Conservation (phyloP, 73 alveolate genomes). For the Blepharisma japonicum region DNA sequence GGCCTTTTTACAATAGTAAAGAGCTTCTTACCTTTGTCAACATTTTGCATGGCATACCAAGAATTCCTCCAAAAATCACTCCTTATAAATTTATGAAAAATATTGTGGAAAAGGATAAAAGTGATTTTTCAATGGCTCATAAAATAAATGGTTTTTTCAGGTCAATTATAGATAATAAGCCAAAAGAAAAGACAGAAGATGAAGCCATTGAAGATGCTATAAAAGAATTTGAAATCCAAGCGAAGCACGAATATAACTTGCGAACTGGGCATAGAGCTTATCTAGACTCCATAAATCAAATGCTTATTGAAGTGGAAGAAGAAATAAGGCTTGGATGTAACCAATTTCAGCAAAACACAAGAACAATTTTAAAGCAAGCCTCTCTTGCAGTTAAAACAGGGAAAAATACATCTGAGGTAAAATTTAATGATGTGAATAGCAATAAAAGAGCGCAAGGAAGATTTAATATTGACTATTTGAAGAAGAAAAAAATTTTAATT, state of each 20-base stretch:
- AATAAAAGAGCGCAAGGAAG: conserved; percentile 29
- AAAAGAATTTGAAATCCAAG: neutral
- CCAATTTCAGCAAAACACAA: conserved; percentile 6
- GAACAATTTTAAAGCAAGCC: neutral
- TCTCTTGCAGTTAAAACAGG: neutral
- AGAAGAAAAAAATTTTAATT: neutral
- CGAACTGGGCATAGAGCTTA: conserved; percentile 19
- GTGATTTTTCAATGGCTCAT: neutral
- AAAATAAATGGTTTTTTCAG: neutral
- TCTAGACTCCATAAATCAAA: neutral
- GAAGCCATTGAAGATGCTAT: neutral
- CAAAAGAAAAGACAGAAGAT: neutral
- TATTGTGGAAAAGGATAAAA: neutral
- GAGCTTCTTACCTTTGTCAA: neutral
- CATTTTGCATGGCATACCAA: neutral
- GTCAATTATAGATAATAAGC: neutral
- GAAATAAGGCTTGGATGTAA: neutral
- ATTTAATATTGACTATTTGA: conserved; percentile 14
- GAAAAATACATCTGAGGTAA: neutral
- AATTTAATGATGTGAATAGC: neutral
- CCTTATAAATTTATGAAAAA: conserved; percentile 4
- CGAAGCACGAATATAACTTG: neutral
- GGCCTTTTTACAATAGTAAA: neutral
- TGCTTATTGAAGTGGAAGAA: conserved; percentile 25
- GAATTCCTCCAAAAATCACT: conserved; percentile 14